Evolutionary conservation across 768 basidiomycete species (phyloP).

Genomic region (Panellus pusillus): DNA sequence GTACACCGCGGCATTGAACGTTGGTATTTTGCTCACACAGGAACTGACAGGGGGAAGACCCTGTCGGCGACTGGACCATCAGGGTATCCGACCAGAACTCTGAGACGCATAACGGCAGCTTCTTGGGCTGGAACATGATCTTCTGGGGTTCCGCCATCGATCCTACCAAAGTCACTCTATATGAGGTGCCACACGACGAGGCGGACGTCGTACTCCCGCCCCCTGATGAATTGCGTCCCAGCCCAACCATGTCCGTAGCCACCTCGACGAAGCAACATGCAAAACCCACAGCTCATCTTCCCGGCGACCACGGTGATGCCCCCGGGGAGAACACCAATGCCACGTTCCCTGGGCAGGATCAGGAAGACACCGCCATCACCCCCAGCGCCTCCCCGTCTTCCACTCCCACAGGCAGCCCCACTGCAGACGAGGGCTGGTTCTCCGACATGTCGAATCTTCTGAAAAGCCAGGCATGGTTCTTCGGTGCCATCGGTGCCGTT

Average conservation of each 20-base stretch:
- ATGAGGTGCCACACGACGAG: constrained; percentile 56
- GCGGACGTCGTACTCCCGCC: constrained; percentile 51
- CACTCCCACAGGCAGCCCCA: constrained; percentile 46
- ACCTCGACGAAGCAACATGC: constrained; percentile 60
- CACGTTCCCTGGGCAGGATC: constrained; percentile 48
- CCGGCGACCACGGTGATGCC: constrained; percentile 79
- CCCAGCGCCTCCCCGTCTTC: constrained; percentile 28
- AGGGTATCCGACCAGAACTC: constrained; percentile 78
- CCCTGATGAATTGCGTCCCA: constrained; percentile 34
- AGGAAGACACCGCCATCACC: constrained; percentile 18
- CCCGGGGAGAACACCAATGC: constrained; percentile 81
- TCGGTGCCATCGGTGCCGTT: constrained; percentile 80
- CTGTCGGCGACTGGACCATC: constrained; percentile 88
- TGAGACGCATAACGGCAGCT: constrained; percentile 56
- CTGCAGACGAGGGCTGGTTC: constrained; percentile 85
- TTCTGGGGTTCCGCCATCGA: constrained; percentile 91
- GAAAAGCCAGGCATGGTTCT: constrained; percentile 85
- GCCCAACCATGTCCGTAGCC: constrained; percentile 34
- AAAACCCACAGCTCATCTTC: constrained; percentile 87
- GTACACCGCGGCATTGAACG: constrained; percentile 22
- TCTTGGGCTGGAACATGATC: constrained; percentile 90
- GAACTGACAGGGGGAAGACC: constrained; percentile 77
- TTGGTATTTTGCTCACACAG: neutral
- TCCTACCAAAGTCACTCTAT: constrained; percentile 60
- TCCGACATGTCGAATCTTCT: constrained; percentile 72